Conservation (phyloP, 768 basidiomycete genomes). For the Boletus sp. region DNA sequence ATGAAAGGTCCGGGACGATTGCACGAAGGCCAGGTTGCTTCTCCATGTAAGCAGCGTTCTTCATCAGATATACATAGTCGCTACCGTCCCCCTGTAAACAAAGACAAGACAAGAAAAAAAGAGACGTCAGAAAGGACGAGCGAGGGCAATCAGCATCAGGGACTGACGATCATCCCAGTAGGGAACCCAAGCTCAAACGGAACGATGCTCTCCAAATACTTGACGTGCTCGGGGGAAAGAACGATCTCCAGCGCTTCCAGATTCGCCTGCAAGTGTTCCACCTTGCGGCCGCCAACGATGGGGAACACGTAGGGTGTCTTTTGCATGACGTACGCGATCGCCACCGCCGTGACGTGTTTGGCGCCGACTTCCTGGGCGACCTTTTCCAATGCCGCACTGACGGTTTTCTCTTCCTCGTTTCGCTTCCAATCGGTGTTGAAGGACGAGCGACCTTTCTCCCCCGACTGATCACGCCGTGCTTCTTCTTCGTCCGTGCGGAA, state of each 20-base stretch:
- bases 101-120: too few species aligned
- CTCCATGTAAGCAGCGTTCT: too few species aligned
- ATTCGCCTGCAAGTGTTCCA: slow-evolving; percentile 42
- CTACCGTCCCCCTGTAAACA: too few species aligned
- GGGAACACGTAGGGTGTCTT: slow-evolving; percentile 36
- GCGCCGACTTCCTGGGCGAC: slow-evolving; percentile 41
- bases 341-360: slow-evolving; percentile 36
- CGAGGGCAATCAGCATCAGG: too few species aligned
- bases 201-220: slow-evolving; percentile 34
- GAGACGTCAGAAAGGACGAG: too few species aligned
- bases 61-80: too few species aligned
- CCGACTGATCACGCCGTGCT: slow-evolving; percentile 12
- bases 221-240: slow-evolving; percentile 39
- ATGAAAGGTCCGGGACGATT: slow-evolving; percentile 4
- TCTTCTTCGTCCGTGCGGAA: slow-evolving; percentile 30
- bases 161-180: slow-evolving; percentile 30
- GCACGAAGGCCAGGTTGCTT: slow-evolving; percentile 9
- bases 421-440: slow-evolving; percentile 33
- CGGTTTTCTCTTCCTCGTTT: slow-evolving; percentile 30
- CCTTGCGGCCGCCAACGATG: slow-evolving; percentile 38
- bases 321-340: slow-evolving; percentile 45
- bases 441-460: slow-evolving; percentile 39
- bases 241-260: slow-evolving; percentile 42
- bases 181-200: slow-evolving; percentile 44
- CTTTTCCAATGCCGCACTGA: slow-evolving; percentile 36